Percentiles rank a stretch among this genome's conserved stretches.
Evolutionary conservation across 495 filamentous ascomycete species (phyloP).

Genomic region (Penicillium argentinense): DNA sequence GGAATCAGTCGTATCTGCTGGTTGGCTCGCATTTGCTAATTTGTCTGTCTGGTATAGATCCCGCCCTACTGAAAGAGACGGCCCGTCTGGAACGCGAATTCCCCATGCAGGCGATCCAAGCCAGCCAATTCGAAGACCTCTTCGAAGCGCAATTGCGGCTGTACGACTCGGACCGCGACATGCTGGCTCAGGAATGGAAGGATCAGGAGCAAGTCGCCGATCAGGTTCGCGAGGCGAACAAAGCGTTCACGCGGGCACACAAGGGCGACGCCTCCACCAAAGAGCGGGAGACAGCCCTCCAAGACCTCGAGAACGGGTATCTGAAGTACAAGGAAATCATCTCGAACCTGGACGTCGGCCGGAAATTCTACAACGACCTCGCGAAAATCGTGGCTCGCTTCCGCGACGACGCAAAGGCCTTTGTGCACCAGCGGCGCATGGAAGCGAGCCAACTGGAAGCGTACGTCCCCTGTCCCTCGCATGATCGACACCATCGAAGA

Average conservation of each 20-base stretch:
- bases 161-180: slow-evolving; percentile 76
- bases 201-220: slow-evolving; percentile 73
- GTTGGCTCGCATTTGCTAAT: too few species aligned
- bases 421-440: slow-evolving; percentile 74
- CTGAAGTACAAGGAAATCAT: slow-evolving; percentile 94
- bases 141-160: slow-evolving; percentile 77
- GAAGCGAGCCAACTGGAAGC: slow-evolving; percentile 79
- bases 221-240: slow-evolving; percentile 72
- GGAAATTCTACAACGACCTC: slow-evolving; percentile 97
- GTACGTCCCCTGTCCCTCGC: slow-evolving; percentile 38
- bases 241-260: slow-evolving; percentile 67
- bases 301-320: slow-evolving; percentile 88
- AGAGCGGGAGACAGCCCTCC: slow-evolving; percentile 82
- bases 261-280: slow-evolving; percentile 70
- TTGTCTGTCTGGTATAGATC: too few species aligned
- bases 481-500: neutral
- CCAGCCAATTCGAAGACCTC: slow-evolving; percentile 86
- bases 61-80: slow-evolving; percentile 76
- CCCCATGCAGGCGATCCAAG: slow-evolving; percentile 77
- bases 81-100: slow-evolving; percentile 82
- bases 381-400: slow-evolving; percentile 78
- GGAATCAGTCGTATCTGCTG: too few species aligned
- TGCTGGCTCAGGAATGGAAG: slow-evolving; percentile 65
- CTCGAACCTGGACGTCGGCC: slow-evolving; percentile 79
- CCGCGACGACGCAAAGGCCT: slow-evolving; percentile 73